These are phyloP conservation scores for Barnettozyma botsteinii DNA, from an alignment of 805 yeast species.

Conservation along the genomic window DNA sequence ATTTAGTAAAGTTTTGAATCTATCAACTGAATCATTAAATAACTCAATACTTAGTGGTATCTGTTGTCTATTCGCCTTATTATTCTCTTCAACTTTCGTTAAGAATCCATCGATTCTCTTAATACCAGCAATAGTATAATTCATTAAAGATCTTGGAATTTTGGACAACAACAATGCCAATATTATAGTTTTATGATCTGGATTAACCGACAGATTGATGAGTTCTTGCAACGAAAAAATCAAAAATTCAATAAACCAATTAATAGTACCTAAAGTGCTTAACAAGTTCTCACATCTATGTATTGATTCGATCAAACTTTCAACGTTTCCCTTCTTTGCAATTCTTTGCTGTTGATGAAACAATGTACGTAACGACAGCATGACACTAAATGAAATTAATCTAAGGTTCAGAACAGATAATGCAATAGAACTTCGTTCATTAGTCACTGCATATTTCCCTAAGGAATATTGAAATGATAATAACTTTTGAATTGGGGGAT, in stretches of 20 bases:
- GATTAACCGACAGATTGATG: conserved; percentile 34
- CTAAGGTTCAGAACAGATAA: conserved; percentile 64
- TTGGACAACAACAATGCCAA: conserved; percentile 59
- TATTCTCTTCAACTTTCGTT: conserved; percentile 19
- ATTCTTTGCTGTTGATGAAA: conserved; percentile 59
- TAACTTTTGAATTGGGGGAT: conserved; percentile 72
- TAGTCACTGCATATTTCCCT: conserved; percentile 37
- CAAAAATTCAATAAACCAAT: conserved; percentile 82
- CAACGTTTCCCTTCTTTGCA: conserved; percentile 41
- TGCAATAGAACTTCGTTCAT: conserved; percentile 23
- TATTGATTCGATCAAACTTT: conserved; percentile 42
- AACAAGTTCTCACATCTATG: conserved; percentile 59
- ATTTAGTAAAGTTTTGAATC: conserved; percentile 29
- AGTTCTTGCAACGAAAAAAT: conserved; percentile 70
- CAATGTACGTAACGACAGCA: conserved; percentile 53
- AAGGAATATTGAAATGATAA: conserved; percentile 62
- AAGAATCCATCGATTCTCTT: conserved; percentile 41
- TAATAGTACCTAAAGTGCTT: conserved; percentile 66
- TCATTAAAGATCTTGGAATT: conserved; percentile 61
- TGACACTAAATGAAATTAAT: conserved; percentile 63
- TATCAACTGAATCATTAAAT: conserved; percentile 45
- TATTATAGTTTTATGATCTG: conserved; percentile 34
- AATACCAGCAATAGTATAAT: conserved; percentile 62
- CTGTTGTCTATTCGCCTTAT: conserved; percentile 8
- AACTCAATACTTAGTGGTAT: conserved; percentile 45